Conservation (phyloP, 1,139 yeast species). For the Magnusiomyces suaveolens region DNA sequence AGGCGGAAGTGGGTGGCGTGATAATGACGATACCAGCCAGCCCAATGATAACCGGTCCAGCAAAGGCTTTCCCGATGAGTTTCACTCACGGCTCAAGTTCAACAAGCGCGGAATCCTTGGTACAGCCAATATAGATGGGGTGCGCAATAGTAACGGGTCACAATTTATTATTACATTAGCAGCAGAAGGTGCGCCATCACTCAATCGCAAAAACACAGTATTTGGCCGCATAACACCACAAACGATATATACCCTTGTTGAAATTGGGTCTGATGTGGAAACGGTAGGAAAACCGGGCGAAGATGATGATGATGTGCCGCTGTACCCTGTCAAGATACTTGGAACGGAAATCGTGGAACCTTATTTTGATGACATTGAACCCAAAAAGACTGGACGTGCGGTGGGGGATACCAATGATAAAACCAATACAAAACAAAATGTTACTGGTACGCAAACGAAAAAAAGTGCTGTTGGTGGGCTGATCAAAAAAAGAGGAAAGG, state of each 20-base stretch:
- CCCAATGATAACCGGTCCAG: constrained; percentile 22
- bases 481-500: constrained; percentile 17
- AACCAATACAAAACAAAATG: background rate
- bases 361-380: constrained; percentile 42
- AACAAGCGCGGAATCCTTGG: constrained; percentile 50
- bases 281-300: constrained; percentile 38
- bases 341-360: constrained; percentile 38
- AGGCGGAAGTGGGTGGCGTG: constrained; percentile 31
- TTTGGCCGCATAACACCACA: constrained; percentile 59
- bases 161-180: constrained; percentile 48
- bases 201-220: constrained; percentile 42
- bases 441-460: background rate
- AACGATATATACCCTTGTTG: constrained; percentile 45
- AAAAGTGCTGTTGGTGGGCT: background rate
- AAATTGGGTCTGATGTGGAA: constrained; percentile 32
- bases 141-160: constrained; percentile 33
- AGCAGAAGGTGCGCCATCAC: constrained; percentile 36
- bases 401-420: background rate
- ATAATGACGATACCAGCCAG: constrained; percentile 30
- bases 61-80: constrained; percentile 38
- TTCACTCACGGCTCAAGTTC: constrained; percentile 47
- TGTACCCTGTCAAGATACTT: constrained; percentile 43
- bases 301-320: constrained; percentile 37
- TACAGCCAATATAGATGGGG: constrained; percentile 33
- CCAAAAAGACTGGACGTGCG: constrained; percentile 5